Conservation (phyloP, 2,329 filamentous ascomycete genomes). For the Arthrobotrys megalospora region DNA sequence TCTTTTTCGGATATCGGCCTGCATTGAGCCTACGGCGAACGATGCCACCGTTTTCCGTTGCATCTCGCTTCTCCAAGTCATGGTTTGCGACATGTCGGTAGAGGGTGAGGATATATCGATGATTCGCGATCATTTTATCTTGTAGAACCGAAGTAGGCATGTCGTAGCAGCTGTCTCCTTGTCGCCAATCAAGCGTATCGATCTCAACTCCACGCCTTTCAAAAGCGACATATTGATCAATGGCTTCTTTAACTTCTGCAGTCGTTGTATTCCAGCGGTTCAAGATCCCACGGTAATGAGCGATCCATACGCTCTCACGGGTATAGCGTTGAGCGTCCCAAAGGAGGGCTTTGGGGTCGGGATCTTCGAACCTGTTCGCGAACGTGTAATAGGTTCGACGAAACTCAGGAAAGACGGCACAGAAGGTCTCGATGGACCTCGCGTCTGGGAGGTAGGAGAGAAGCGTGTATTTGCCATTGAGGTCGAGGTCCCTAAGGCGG, state of each 20-base stretch:
- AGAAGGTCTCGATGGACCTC: background rate
- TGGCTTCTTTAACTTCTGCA: constrained; percentile 8
- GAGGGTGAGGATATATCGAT: constrained; percentile 24
- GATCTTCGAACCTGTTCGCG: background rate
- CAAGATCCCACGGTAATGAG: constrained; percentile 11
- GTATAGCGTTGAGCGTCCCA: background rate
- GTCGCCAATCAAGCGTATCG: background rate
- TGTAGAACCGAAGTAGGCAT: background rate
- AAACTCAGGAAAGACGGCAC: background rate
- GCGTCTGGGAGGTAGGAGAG: background rate
- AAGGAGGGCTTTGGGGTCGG: background rate
- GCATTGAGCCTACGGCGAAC: background rate
- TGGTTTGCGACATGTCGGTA: constrained; percentile 7
- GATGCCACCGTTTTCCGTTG: background rate
- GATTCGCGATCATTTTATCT: constrained; percentile 39
- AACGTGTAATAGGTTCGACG: background rate
- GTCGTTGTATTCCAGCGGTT: constrained; percentile 18
- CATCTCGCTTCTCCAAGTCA: constrained; percentile 10
- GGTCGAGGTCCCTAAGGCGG: background rate
- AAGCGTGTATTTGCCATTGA: background rate
- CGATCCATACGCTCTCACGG: constrained; percentile 40
- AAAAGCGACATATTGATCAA: constrained; percentile 31
- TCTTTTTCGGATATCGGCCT: background rate
- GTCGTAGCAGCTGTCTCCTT: constrained; percentile 12
- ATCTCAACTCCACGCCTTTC: background rate